A percentile compares a stretch with the other conserved stretches of the same genome.
Conservation (phyloP, 768 basidiomycete genomes). For the Leccinum arenicola region DNA sequence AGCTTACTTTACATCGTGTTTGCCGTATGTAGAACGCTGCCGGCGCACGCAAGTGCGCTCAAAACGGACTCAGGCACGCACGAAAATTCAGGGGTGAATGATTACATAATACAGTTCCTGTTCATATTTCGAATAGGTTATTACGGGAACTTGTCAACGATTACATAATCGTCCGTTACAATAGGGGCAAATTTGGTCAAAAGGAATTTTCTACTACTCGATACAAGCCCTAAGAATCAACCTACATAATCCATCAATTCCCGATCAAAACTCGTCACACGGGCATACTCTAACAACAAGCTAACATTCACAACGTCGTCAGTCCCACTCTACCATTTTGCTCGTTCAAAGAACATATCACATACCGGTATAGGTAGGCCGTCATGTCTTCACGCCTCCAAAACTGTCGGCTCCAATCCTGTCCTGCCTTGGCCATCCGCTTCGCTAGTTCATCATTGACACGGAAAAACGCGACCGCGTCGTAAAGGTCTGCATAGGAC, state of each 20-base stretch:
- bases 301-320: slow-evolving; percentile 24
- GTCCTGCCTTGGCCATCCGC: slow-evolving; percentile 55
- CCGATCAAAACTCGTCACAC: slow-evolving; percentile 48
- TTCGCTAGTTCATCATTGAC: slow-evolving; percentile 59
- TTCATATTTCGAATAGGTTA: no score
- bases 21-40: no score
- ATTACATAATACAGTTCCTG: no score
- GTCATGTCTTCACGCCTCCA: slow-evolving; percentile 62
- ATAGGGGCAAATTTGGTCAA: no score
- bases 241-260: slow-evolving; percentile 38
- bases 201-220: no score
- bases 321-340: background rate
- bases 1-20: no score
- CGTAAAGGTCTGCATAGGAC: slow-evolving; percentile 66
- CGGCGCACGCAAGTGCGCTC: no score
- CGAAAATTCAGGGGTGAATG: no score
- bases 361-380: slow-evolving; percentile 58
- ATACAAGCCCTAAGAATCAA: background rate
- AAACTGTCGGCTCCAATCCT: slow-evolving; percentile 52
- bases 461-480: slow-evolving; percentile 70
- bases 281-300: slow-evolving; percentile 52
- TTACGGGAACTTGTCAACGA: no score
- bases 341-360: background rate
- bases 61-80: no score
- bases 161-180: no score